phyloP scores from a whole-genome alignment of 139 green algal genomes.

The Eudorina sp. region DNA sequence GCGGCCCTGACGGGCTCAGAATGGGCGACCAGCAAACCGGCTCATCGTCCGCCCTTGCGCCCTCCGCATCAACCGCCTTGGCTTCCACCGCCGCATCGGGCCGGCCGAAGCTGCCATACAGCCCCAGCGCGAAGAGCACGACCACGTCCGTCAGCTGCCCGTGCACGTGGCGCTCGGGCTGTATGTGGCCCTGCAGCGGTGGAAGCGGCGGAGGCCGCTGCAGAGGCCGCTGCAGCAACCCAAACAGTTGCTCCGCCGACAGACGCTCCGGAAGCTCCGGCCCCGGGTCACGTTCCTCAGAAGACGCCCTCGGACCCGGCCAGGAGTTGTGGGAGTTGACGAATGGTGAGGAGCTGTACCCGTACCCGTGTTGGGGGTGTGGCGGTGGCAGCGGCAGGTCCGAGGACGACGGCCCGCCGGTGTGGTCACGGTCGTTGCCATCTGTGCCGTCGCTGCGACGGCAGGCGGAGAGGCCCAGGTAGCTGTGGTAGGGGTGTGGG shows the following conservation, averaged over 20 bases:
- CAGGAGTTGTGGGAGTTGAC: too few relatives aligned
- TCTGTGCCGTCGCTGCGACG: neutral
- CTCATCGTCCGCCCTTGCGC: neutral
- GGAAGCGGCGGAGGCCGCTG: slow-evolving; percentile 5
- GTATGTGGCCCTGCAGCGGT: neutral
- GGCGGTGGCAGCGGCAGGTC: slow-evolving; percentile 40
- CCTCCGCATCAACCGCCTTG: too few relatives aligned
- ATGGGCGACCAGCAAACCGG: neutral
- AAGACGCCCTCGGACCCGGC: too few relatives aligned
- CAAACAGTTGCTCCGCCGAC: slow-evolving; percentile 56
- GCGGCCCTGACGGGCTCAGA: neutral
- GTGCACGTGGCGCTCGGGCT: slow-evolving; percentile 25
- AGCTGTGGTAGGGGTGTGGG: neutral
- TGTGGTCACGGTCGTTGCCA: slow-evolving; percentile 11
- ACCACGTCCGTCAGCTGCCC: slow-evolving; percentile 38
- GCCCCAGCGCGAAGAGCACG: slow-evolving; percentile 45
- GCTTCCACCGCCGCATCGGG: too few relatives aligned
- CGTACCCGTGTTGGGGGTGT: neutral
- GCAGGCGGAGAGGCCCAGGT: neutral
- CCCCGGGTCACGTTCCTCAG: neutral
- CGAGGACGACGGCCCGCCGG: neutral
- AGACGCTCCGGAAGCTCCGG: slow-evolving; percentile 33
- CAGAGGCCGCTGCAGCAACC: slow-evolving; percentile 29
- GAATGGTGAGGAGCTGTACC: too few relatives aligned
- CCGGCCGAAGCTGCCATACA: slow-evolving; percentile 47